These are phyloP conservation scores for Termitomyces sp. DNA, from an alignment of 768 basidiomycete species.

Conservation along the genomic window DNA sequence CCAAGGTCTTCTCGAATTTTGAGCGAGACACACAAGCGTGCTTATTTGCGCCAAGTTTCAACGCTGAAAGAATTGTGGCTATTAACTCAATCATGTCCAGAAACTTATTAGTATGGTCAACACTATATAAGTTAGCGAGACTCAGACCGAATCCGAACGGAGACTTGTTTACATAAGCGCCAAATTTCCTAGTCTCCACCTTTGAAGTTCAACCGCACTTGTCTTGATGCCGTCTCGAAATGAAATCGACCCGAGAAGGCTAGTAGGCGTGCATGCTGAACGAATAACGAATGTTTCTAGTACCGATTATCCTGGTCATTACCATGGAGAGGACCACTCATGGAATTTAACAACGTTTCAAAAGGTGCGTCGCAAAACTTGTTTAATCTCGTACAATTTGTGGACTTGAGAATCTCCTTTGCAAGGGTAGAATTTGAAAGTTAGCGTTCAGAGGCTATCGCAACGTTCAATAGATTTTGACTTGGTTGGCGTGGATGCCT, in stretches of 20 bases:
- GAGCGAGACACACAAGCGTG: no score
- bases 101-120: no score
- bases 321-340: conserved; percentile 78
- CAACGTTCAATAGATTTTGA: conserved; percentile 90
- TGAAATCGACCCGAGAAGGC: conserved; percentile 36
- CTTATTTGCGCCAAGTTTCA: no score
- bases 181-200: conserved; percentile 1
- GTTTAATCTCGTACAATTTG: conserved; percentile 8
- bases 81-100: no score
- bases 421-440: conserved; percentile 63
- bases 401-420: conserved; percentile 19
- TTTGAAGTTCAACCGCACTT: neutral
- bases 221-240: conserved; percentile 12
- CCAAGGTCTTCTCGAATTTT: no score
- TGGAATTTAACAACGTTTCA: conserved; percentile 80
- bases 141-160: no score
- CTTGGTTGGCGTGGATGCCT: conserved; percentile 91
- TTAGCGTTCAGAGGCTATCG: conserved; percentile 77
- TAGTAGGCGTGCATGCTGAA: conserved; percentile 70
- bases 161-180: neutral
- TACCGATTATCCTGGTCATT: conserved; percentile 89
- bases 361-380: conserved; percentile 48
- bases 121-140: no score
- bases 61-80: no score
- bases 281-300: conserved; percentile 78